Percentiles rank a stretch among this genome's conserved stretches.
These are phyloP conservation scores for Epichloe baconii DNA, from an alignment of 2,329 filamentous ascomycete genomes.

Conservation along the genomic window DNA sequence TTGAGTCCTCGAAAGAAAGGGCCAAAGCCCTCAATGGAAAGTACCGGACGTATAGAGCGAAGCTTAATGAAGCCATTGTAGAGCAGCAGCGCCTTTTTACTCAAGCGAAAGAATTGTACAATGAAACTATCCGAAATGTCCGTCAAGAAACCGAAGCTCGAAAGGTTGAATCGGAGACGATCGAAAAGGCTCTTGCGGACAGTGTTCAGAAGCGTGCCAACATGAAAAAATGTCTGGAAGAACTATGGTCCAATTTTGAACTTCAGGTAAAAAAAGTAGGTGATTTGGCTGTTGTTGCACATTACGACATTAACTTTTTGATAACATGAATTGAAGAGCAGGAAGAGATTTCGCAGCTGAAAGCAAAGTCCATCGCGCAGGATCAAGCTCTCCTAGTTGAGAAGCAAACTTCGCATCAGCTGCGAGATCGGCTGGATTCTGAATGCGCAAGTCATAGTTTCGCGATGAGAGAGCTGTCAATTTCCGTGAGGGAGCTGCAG, in stretches of 20 bases:
- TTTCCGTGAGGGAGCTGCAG: not conserved
- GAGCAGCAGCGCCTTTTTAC: conserved; percentile 34
- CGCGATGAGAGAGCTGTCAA: not conserved
- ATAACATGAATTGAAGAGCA: conserved; percentile 11
- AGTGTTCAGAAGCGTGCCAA: conserved; percentile 20
- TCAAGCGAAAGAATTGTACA: conserved; percentile 19
- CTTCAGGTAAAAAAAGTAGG: conserved; percentile 14
- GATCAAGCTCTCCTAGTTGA: conserved; percentile 6
- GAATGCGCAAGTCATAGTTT: not conserved
- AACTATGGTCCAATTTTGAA: conserved; percentile 13
- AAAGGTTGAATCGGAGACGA: conserved; percentile 9
- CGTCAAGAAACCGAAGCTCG: conserved; percentile 17
- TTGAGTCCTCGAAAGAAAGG: conserved; percentile 13
- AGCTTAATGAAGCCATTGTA: conserved; percentile 30
- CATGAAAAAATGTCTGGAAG: conserved; percentile 18
- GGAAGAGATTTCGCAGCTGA: conserved; percentile 12
- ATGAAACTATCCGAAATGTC: conserved; percentile 22
- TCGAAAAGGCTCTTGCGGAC: conserved; percentile 16
- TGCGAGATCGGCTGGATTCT: not conserved
- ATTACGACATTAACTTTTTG: not conserved
- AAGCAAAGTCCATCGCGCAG: conserved; percentile 10
- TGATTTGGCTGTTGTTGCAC: not conserved
- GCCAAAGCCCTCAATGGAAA: conserved; percentile 18
- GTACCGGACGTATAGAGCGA: conserved; percentile 20
- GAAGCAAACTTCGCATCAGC: not conserved